Conservation (phyloP, 345 rosid genomes). For the Salix koriyanagi region DNA sequence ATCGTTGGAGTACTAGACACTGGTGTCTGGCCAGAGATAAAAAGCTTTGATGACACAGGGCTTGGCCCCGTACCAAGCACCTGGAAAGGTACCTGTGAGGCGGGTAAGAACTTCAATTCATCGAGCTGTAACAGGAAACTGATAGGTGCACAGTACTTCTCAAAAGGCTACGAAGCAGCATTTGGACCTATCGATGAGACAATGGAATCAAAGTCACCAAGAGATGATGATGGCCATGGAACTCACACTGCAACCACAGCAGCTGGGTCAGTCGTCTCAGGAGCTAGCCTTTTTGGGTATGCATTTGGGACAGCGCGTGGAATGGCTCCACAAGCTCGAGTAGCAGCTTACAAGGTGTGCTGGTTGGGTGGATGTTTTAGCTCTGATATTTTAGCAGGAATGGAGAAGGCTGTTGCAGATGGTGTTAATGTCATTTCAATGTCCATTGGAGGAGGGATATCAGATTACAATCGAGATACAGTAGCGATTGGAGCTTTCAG, state of each 20-base stretch:
- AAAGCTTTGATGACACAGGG: slow-evolving; percentile 27
- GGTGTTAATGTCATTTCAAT: slow-evolving; percentile 23
- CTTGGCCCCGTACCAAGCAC: slow-evolving; percentile 28
- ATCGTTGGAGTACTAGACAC: slow-evolving; percentile 29
- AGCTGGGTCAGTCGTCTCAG: slow-evolving; percentile 27
- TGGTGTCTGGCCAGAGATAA: slow-evolving; percentile 27
- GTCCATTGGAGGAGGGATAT: slow-evolving; percentile 23
- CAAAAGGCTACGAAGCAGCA: slow-evolving; percentile 25
- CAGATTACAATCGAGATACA: slow-evolving; percentile 18
- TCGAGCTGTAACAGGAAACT: slow-evolving; percentile 30
- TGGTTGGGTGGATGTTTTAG: slow-evolving; percentile 29
- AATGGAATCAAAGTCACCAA: slow-evolving; percentile 24
- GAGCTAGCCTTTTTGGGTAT: slow-evolving; percentile 29
- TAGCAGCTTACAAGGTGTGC: slow-evolving; percentile 26
- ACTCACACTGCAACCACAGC: slow-evolving; percentile 31
- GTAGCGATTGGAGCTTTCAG: slow-evolving; percentile 26
- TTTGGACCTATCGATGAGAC: slow-evolving; percentile 25
- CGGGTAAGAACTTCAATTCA: slow-evolving; percentile 22
- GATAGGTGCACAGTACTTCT: slow-evolving; percentile 30
- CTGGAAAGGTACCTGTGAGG: slow-evolving; percentile 30
- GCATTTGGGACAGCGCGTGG: slow-evolving; percentile 28
- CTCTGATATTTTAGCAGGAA: slow-evolving; percentile 23
- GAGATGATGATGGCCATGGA: slow-evolving; percentile 35
- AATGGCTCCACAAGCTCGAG: slow-evolving; percentile 26
- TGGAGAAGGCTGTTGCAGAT: slow-evolving; percentile 23